Evolutionary conservation across 2,329 filamentous ascomycete genomes (phyloP).

Genomic region (Amesomyces nigricolor): DNA sequence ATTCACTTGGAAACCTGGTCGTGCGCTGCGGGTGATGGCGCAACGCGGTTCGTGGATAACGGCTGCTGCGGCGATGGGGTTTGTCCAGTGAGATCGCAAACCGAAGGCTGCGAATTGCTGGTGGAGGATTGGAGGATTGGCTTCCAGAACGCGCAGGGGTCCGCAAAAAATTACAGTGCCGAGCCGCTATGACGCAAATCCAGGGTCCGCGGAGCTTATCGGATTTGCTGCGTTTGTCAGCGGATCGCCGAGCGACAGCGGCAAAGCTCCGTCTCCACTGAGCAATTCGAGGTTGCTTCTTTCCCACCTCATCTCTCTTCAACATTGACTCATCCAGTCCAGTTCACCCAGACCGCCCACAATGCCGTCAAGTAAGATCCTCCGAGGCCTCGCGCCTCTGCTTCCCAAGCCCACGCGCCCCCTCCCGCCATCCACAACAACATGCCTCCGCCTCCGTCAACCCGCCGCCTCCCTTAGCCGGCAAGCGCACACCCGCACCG

Average conservation of each 20-base stretch:
- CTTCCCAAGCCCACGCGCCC: conserved; percentile 14
- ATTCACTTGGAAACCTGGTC: not conserved
- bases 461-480: conserved; percentile 25
- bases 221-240: conserved; percentile 22
- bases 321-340: not conserved
- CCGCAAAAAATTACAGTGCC: conserved; percentile 16
- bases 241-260: conserved; percentile 12
- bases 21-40: conserved; percentile 14
- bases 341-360: not conserved
- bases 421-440: conserved; percentile 15
- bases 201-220: conserved; percentile 8
- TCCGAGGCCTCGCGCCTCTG: conserved; percentile 25
- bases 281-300: conserved; percentile 1
- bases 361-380: conserved; percentile 28
- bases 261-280: conserved; percentile 11
- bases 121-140: not conserved
- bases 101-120: not conserved
- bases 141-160: not conserved
- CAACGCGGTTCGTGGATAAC: not conserved
- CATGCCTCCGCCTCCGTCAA: conserved; percentile 22
- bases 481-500: conserved; percentile 26
- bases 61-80: not conserved
- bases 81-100: conserved; percentile 15
- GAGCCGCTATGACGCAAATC: conserved; percentile 24
- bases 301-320: not conserved